These are phyloP conservation scores for Globisporangium splendens DNA, from an alignment of 352 stramenopile genomes.

Conservation along the genomic window DNA sequence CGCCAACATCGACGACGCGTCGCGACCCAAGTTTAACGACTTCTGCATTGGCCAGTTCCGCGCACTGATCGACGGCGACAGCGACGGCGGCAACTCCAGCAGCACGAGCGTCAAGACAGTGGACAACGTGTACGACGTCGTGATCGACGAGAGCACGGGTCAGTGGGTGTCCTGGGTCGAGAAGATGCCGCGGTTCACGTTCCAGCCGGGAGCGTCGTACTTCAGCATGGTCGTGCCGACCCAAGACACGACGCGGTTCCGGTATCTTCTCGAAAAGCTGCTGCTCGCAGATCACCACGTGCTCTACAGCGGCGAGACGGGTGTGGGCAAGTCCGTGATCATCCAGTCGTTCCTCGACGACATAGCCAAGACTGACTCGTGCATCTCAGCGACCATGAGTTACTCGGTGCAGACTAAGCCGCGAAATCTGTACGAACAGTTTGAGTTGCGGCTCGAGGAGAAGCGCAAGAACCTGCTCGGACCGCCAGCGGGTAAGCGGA, in stretches of 20 bases:
- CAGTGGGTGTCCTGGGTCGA: constrained; percentile 86
- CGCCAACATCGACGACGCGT: constrained; percentile 85
- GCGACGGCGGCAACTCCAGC: constrained; percentile 19
- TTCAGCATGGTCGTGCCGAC: constrained; percentile 95
- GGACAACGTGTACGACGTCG: constrained; percentile 83
- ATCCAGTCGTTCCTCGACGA: constrained; percentile 89
- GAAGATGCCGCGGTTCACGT: constrained; percentile 88
- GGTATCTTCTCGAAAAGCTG: constrained; percentile 89
- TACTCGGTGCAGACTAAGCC: constrained; percentile 90
- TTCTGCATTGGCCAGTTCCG: constrained; percentile 79
- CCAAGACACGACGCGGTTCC: constrained; percentile 92
- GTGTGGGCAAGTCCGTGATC: constrained; percentile 93
- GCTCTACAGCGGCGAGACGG: constrained; percentile 89
- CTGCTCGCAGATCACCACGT: constrained; percentile 81
- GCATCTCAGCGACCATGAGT: constrained; percentile 83
- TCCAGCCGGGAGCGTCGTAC: constrained; percentile 83
- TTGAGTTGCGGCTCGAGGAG: constrained; percentile 81
- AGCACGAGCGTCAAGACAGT: constrained; percentile 24
- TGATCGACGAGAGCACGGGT: constrained; percentile 69
- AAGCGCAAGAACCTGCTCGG: constrained; percentile 83
- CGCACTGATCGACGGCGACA: constrained; percentile 47
- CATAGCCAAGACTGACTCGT: constrained; percentile 80
- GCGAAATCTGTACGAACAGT: constrained; percentile 78
- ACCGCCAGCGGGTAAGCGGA: constrained; percentile 66
- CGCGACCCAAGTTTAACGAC: constrained; percentile 80